A percentile compares a stretch with the other conserved stretches of the same genome.
Evolutionary conservation across 1,284 basidiomycete genomes (phyloP).

Genomic region (Rhodotorula sp.): DNA sequence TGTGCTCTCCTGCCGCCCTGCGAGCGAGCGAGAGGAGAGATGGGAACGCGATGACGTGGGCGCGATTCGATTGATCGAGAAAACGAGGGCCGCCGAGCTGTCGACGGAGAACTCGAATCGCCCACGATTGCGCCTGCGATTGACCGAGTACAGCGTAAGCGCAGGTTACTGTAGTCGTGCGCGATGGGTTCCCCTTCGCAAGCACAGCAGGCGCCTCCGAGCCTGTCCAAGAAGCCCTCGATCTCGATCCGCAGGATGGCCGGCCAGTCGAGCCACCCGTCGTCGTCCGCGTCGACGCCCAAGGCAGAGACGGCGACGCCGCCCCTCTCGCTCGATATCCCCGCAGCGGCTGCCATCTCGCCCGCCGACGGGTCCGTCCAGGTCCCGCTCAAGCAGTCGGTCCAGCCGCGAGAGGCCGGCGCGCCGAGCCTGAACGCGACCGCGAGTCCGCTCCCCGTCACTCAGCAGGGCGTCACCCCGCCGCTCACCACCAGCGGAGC

Average conservation of each 20-base stretch:
- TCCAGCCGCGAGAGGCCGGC: slow-evolving; percentile 19
- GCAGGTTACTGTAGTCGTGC: too few species aligned
- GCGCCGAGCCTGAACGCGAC: slow-evolving; percentile 31
- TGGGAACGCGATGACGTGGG: too few species aligned
- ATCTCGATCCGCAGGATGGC: slow-evolving; percentile 23
- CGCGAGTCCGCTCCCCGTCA: slow-evolving; percentile 11
- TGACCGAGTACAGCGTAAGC: too few species aligned
- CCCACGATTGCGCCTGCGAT: too few species aligned
- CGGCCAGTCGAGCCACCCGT: neutral
- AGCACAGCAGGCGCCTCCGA: neutral
- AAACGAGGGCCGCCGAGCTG: neutral
- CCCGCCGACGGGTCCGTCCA: neutral
- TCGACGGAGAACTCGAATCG: neutral
- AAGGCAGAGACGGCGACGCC: neutral
- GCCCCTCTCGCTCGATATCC: slow-evolving; percentile 13
- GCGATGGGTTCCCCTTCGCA: too few species aligned
- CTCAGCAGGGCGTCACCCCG: slow-evolving; percentile 11
- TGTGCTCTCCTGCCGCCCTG: too few species aligned
- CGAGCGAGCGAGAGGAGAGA: neutral
- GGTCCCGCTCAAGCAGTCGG: slow-evolving; percentile 20
- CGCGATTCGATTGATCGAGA: too few species aligned
- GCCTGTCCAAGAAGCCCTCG: neutral
- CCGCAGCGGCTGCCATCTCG: neutral
- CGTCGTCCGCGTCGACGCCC: neutral
- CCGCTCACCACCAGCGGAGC: slow-evolving; percentile 13